phyloP scores from a whole-genome alignment of 2,329 filamentous ascomycete species.

The Lasiodiplodia sp. region DNA sequence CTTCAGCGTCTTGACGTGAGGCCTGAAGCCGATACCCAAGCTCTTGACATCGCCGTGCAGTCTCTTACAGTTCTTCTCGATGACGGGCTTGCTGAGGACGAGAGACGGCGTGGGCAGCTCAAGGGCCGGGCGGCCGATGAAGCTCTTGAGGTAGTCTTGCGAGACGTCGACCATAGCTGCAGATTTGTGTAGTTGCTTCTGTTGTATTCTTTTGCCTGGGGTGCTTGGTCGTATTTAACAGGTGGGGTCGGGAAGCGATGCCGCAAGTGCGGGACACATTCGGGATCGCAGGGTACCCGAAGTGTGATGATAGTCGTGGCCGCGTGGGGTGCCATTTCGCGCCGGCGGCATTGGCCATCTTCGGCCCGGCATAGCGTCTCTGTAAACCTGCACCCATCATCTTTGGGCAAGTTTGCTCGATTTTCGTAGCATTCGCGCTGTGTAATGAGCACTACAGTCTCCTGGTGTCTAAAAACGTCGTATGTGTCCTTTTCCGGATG shows the following conservation, averaged over 20 bases:
- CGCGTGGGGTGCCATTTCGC: background rate
- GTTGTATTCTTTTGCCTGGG: too few species aligned
- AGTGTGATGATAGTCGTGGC: background rate
- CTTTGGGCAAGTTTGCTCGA: background rate
- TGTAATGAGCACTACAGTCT: background rate
- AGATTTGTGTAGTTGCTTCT: background rate
- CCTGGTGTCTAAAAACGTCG: too few species aligned
- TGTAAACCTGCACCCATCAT: background rate
- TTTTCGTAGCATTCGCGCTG: too few species aligned
- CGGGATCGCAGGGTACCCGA: too few species aligned
- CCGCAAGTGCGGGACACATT: background rate
- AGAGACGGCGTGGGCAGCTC: slow-evolving; percentile 28
- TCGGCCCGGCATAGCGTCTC: background rate
- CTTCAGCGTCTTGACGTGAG: slow-evolving; percentile 31
- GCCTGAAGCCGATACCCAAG: slow-evolving; percentile 26
- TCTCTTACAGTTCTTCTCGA: slow-evolving; percentile 25
- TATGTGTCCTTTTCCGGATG: background rate
- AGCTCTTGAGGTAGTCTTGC: slow-evolving; percentile 21
- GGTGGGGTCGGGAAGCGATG: background rate
- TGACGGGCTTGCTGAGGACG: slow-evolving; percentile 28
- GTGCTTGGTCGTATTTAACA: background rate
- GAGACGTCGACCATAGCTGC: slow-evolving; percentile 22
- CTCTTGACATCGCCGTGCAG: slow-evolving; percentile 28
- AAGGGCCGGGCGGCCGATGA: slow-evolving; percentile 27
- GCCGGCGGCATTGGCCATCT: background rate